Evolutionary conservation across 768 basidiomycete species (phyloP), one percentile per base, ranked within the genome.

Genomic region (Lactarius deliciosus): DNA sequence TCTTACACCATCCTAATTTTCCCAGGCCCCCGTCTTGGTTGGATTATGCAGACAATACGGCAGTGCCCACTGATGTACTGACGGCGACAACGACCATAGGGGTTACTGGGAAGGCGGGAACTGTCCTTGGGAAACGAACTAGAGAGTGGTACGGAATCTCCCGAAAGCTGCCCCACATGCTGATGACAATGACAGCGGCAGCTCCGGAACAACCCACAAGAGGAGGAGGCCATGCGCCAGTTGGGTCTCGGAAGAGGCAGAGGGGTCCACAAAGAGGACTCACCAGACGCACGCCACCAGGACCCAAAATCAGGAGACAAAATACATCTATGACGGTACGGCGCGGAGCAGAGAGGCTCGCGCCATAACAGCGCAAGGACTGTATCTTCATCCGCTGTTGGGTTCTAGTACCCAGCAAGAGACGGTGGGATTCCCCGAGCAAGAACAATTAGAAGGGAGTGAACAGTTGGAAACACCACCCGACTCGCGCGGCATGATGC

Each of bases 271-370:
- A 15, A 47, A 13, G 10, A 57, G 3, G 63, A 34, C 56, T n/a
- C 18, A 18, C 10, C 45, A n/a, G 6, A 32, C 2, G 2, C 36
- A 6, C 2, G 43, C 7, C 0, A 34, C 45, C 13, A 38, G 43
- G 25, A 7, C 34, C 63, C 57, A 28, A 3, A 2, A 38, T 0
- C n/a, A 7, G 0, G 16, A 22, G 10, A 0, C 11, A 30, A 1
- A 5, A 13, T 9, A 34, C 20, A 58, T 25, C 30, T 22, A 34
- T 38, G 25, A n/a, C 18, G 20, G 57, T 4, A 18, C 18, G 20
- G 28, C 36, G 47, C 25, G 18, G 63, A 53, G 63, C 63, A n/a
- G 63, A 53, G 47, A 50, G 36, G 45, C 63, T 57, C 57, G 57
- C 63, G 1, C 36, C 45, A 32, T 2, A 9, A 50, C 25, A 8